A percentile compares a stretch with the other conserved stretches of the same genome.
Conservation (phyloP, 768 basidiomycete genomes). For the Ramaria sp. region DNA sequence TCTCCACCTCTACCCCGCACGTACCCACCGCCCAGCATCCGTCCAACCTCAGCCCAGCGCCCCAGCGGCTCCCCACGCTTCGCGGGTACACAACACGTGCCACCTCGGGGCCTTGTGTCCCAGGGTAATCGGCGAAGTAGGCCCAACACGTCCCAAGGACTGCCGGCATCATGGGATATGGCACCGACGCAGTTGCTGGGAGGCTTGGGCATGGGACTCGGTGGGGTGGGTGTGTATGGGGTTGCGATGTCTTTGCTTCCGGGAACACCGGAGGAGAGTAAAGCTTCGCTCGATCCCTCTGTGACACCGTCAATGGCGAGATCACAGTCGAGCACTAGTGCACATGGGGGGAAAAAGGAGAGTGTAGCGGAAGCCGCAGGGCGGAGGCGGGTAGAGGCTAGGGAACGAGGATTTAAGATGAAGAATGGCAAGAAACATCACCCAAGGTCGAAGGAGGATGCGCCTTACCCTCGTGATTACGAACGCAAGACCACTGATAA, state of each 20-base stretch:
- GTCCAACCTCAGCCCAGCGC: neutral
- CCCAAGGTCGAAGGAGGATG: conserved; percentile 35
- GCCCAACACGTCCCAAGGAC: neutral
- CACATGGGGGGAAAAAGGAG: neutral
- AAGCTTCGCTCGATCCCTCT: too few relatives aligned
- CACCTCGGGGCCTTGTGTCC: neutral
- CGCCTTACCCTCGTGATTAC: conserved; percentile 63
- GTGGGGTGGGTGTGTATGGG: too few relatives aligned
- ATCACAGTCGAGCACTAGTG: too few relatives aligned
- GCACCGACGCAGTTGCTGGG: too few relatives aligned
- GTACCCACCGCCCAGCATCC: neutral
- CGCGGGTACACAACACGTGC: neutral
- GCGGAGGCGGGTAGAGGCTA: neutral
- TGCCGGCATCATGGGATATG: neutral
- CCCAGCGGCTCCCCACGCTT: neutral
- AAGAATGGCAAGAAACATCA: conserved; percentile 47
- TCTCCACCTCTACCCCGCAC: neutral
- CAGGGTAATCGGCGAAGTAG: neutral
- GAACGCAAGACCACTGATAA: conserved; percentile 52
- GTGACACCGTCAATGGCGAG: too few relatives aligned
- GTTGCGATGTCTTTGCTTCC: too few relatives aligned
- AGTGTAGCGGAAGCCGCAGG: neutral
- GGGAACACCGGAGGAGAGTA: too few relatives aligned
- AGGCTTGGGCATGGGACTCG: too few relatives aligned
- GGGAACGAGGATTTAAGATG: conserved; percentile 3